Base-by-base conservation (phyloP, 2,329 filamentous ascomycete genomes). In the Diaporthe sp. region DNA sequence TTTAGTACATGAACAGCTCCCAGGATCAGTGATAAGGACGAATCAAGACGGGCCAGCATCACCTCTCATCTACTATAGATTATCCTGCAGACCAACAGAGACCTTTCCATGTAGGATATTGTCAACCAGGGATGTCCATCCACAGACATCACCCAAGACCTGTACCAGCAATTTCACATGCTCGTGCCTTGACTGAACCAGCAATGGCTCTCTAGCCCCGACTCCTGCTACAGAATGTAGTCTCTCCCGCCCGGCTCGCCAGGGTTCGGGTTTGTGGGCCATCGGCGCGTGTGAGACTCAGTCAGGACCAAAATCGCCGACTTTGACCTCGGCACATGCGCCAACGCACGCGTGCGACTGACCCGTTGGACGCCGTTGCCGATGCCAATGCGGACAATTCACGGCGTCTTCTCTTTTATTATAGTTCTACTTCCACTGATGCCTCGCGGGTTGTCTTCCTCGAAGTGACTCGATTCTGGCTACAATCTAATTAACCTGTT, bases 281-380 rank as follows among this genome's bases (percentile, higher is more conserved):
- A 55, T 70, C 34, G 65, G 49, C 65, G 49, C 65, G 34, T 53
- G 65, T 53, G n/a, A 55, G 46, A 55, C 34, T 22, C 49, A 25
- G 22, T 9, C 31, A 53, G 15, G 15, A 28, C 65, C 34, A 55
- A 70, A 70, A 70, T 70, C 65, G 65, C 65, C 65, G 65, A 70
- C 65, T 70, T 72, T 61, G 58, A 73, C 71, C 71, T 73, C 71
- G 71, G 71, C 71, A 73, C 46, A 65, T 73, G 71, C 58, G 49
- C 55, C 46, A 62, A 22, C 25, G 39, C 60, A 42, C 28, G n/a
- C 51, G 65, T 55, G 65, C 65, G 46, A 65, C 51, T 25, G 60
- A 61, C 34, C 49, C 71, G 46, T 53, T 53, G 37, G 31, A 53
- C 58, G 49, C 71, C 31, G 44, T 65, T 65, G 71, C 71, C 46